A percentile compares a stretch with the other conserved stretches of the same genome.
Evolutionary conservation across 129 eudicot genomes (phyloP).

Genomic region (Chrysanthemum lavandulifolium): DNA sequence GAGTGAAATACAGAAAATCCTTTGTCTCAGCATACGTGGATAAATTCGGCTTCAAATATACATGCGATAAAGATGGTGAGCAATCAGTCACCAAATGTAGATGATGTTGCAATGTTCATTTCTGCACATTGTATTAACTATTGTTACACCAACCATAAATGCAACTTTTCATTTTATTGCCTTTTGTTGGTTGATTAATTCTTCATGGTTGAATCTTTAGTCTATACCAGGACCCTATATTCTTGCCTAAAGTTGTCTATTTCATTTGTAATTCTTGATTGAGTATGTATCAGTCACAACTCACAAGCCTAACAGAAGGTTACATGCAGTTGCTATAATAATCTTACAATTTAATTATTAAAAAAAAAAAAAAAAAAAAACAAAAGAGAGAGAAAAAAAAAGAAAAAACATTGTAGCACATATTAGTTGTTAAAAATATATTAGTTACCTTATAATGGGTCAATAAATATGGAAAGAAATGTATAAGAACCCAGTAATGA

Average conservation of each 20-base stretch:
- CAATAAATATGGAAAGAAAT: constrained; percentile 64
- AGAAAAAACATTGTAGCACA: too few relatives aligned
- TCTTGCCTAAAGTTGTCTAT: constrained; percentile 85
- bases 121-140: too few relatives aligned
- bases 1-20: not conserved
- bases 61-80: too few relatives aligned
- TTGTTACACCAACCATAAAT: too few relatives aligned
- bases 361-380: too few relatives aligned
- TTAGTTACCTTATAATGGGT: constrained; percentile 40
- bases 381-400: too few relatives aligned
- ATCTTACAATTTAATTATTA: not conserved
- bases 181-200: constrained; percentile 13
- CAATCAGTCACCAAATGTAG: too few relatives aligned
- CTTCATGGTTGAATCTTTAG: constrained; percentile 43
- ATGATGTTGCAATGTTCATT: too few relatives aligned
- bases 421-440: too few relatives aligned
- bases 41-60: too few relatives aligned
- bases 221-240: constrained; percentile 93
- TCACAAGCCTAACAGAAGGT: constrained; percentile 55
- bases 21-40: not conserved
- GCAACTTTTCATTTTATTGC: not conserved
- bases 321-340: not conserved
- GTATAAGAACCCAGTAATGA: constrained; percentile 77
- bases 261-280: constrained; percentile 67
- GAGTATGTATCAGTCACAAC: constrained; percentile 45